These are phyloP conservation scores for Bipolaris gigantea DNA, from an alignment of 2,329 filamentous ascomycete genomes.

Conservation along the genomic window DNA sequence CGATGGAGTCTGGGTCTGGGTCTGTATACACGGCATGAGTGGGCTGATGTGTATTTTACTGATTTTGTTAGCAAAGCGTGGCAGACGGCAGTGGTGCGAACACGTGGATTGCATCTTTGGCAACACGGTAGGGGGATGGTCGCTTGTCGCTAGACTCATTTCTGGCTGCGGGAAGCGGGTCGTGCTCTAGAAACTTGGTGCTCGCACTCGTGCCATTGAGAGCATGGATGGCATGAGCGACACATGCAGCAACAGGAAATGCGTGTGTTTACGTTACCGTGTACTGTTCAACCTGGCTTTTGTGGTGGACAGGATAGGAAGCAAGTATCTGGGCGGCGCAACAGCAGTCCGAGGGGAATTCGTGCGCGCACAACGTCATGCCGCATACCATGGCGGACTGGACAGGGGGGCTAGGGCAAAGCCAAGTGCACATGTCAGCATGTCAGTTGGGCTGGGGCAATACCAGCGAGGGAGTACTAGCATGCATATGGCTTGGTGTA, in stretches of 20 bases:
- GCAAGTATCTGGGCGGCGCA: background rate
- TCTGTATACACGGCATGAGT: background rate
- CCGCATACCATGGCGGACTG: constrained; percentile 9
- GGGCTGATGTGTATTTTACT: background rate
- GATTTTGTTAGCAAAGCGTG: background rate
- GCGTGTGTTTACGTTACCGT: too few relatives aligned
- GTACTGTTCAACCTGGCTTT: background rate
- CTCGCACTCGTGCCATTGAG: background rate
- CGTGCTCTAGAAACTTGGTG: background rate
- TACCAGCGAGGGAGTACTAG: background rate
- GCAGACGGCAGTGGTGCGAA: background rate
- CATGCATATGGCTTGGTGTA: background rate
- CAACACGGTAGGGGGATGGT: background rate
- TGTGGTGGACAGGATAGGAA: background rate
- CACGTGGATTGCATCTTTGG: background rate
- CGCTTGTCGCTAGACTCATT: background rate
- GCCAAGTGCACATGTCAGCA: background rate
- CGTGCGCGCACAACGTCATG: constrained; percentile 12
- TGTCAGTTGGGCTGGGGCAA: constrained; percentile 2
- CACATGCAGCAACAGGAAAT: background rate
- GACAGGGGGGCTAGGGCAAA: background rate
- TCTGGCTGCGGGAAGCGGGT: background rate
- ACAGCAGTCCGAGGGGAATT: constrained; percentile 2
- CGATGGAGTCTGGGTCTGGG: background rate
- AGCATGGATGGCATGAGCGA: background rate